Evolutionary conservation across 2,329 filamentous ascomycete species (phyloP), one percentile per base, ranked within the genome.

Genomic region (Xylaria sp.): DNA sequence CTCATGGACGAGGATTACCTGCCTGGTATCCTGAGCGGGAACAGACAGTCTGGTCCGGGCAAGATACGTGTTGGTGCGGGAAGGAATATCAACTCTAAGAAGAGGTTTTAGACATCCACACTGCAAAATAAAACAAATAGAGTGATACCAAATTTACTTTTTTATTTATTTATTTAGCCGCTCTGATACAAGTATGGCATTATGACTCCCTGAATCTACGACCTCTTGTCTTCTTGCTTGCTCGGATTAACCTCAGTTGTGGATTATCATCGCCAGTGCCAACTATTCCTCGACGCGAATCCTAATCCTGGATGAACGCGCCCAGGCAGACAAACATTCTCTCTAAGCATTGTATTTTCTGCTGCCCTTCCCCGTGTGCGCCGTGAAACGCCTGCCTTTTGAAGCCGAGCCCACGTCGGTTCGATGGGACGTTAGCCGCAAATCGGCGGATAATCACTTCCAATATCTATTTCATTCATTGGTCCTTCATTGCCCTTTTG

Each of bases 1-100:
- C 82, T 97, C 65, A 97, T 98, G 95, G 95, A 98, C 77, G 91
- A 97, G 77, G 95, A 99, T 80, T 97, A 94, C 79, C 81, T 98
- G 71, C 96, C 96, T 0, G 86, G 89, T 40, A 92, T 99, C 57
- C 78, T 99, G 77, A 96, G 89, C 0, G 96, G 96, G 0, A 89
- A 94, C 75, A 85, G 95, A 73, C 86, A 83, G 46, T 68, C 78
- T 7, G 87, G 87, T 54, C 82, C 81, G 2, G 92, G 91, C 0
- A 90, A 88, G 80, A 88, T 93, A 68, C 91, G 89, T 77, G 89
- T 98, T 11, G 96, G 96, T 9, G 94, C 93, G 11, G 96, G 96
- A 9, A 89, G 90, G 77, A 93, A 91, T 77, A 88, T 98, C 61
- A 99, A 99, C 81, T 90, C 92, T 42, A 91, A 85, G 79, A 92